Evolutionary conservation across 352 stramenopile species (phyloP).

Genomic region (Elongisporangium prolatum): DNA sequence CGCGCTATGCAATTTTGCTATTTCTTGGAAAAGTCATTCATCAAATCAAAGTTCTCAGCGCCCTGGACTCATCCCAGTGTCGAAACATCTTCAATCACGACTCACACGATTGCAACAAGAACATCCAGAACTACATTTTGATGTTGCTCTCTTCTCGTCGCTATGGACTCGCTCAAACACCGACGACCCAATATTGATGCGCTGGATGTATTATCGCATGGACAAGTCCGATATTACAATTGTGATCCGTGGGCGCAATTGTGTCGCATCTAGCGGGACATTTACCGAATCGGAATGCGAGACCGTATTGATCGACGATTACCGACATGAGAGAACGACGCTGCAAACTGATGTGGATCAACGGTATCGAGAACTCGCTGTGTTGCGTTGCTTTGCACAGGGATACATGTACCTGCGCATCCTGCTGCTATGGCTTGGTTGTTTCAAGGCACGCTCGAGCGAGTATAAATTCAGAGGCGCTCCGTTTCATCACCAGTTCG

Average conservation of each 20-base stretch:
- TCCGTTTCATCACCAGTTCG: too few relatives aligned
- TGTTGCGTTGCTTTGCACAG: slow-evolving; percentile 28
- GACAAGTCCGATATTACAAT: neutral
- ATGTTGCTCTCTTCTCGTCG: neutral
- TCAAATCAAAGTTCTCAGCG: too few relatives aligned
- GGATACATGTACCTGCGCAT: slow-evolving; percentile 47
- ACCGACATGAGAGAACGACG: slow-evolving; percentile 37
- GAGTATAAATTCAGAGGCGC: neutral
- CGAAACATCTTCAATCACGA: neutral
- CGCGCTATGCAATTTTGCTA: too few relatives aligned
- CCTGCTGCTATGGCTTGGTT: slow-evolving; percentile 21
- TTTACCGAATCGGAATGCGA: slow-evolving; percentile 6
- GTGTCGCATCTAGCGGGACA: too few relatives aligned
- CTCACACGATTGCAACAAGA: neutral
- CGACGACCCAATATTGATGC: neutral
- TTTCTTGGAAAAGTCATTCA: too few relatives aligned
- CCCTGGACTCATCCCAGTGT: neutral
- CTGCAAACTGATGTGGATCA: slow-evolving; percentile 28
- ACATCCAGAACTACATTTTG: neutral
- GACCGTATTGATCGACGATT: slow-evolving; percentile 49
- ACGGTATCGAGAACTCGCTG: slow-evolving; percentile 24
- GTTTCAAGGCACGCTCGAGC: slow-evolving; percentile 8
- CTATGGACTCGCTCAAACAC: neutral
- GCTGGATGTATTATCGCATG: neutral
- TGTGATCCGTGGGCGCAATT: neutral